Evolutionary conservation across 768 basidiomycete genomes (phyloP), one percentile per base, ranked within the genome.

Genomic region (Amanita pallidorosea): DNA sequence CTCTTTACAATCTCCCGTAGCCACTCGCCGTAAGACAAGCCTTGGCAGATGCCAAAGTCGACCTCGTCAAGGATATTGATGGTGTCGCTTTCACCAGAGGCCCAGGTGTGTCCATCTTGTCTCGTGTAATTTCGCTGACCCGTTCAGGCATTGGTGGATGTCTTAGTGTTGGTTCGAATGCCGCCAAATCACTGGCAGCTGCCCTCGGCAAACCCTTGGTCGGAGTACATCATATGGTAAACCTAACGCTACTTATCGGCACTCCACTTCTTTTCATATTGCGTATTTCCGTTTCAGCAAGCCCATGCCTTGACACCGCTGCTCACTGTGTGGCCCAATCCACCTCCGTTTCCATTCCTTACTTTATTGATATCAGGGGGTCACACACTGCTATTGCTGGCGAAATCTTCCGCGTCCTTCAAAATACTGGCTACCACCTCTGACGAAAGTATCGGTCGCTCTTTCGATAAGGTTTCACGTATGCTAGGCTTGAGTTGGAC

Each of bases 161-260:
- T 63, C 73, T 98, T 11, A 77, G 77, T 22, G 85, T 91, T 3
- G 81, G 81, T 40, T 79, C 80, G 8, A 87, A 87, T 53, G 83
- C 89, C 5, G 90, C 91, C n/a, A 89, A 88, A 62, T 79, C 82
- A 0, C 69, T 98, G 2, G 91, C 92, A 1, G 85, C 89, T 0
- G 82, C 81, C 0, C 69, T 80, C 11, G 72, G 75, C 37, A 88
- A 91, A 58, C 93, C 92, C 0, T 53, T 95, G 4, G 77, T 95
- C 2, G 92, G 92, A 3, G 88, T 96, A 5, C 90, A 97, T 65
- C 94, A 98, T 60, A 98, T 97, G 94, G 93, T 91, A 34, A 43
- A 70, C 60, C 36, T 27, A 7, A 2, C n/a, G n/a, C 7, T 18
- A 31, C n/a, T 29, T 49, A 36, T 37, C 51, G 37, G 35, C 31